Percentiles rank a stretch among this genome's conserved stretches.
Conservation (phyloP, 2,329 filamentous ascomycete genomes). For the Pseudogymnoascus pannorum region DNA sequence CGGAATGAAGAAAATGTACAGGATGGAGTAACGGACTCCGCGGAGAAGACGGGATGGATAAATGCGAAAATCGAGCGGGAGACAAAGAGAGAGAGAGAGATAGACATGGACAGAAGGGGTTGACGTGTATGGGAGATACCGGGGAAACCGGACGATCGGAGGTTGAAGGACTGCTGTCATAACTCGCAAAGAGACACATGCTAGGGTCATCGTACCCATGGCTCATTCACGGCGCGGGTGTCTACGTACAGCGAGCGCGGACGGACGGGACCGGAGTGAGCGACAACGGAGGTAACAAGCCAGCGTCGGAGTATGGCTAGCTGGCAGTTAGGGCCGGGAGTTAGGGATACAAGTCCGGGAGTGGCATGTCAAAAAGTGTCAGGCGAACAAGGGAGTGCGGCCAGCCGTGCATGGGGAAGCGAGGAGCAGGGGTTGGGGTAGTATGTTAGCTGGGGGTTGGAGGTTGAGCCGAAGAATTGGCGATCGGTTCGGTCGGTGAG, state of each 20-base stretch:
- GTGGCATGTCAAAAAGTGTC: not conserved
- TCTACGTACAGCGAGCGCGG: not conserved
- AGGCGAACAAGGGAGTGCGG: not conserved
- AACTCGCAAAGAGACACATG: not conserved
- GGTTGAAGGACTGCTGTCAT: not conserved
- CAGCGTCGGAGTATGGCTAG: not conserved
- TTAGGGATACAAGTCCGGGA: conserved; percentile 3
- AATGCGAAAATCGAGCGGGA: not conserved
- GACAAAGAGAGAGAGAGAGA: not conserved
- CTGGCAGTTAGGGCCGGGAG: conserved; percentile 3
- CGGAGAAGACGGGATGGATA: not conserved
- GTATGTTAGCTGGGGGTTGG: not conserved
- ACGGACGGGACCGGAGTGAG: not conserved
- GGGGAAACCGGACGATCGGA: conserved; percentile 8
- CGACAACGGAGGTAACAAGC: not conserved
- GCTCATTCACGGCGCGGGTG: not conserved
- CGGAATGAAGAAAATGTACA: not conserved
- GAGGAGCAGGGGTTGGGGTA: not conserved
- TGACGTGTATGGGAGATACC: conserved; percentile 11
- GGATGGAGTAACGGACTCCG: not conserved
- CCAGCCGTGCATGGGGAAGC: not conserved
- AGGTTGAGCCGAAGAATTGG: not conserved
- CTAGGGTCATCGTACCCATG: not conserved
- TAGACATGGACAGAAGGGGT: not conserved
- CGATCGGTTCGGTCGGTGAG: not conserved